Evolutionary conservation across 2,329 filamentous ascomycete genomes (phyloP).

Genomic region (Ophiocordyceps camponoti-saundersi): DNA sequence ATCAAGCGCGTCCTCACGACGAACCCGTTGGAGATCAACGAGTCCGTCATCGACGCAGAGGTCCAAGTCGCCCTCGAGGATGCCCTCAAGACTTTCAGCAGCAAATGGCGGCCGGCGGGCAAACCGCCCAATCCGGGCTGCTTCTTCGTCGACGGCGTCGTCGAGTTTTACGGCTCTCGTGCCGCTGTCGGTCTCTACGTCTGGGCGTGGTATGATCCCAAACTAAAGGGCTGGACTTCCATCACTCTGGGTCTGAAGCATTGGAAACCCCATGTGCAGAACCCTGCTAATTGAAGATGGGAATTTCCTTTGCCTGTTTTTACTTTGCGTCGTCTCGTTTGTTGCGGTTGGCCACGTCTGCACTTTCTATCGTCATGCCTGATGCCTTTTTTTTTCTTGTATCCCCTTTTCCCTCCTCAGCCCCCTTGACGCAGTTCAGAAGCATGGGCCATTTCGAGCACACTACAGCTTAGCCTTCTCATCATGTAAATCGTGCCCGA

Average conservation of each 20-base stretch:
- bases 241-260: not conserved
- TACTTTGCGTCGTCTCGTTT: not conserved
- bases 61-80: not conserved
- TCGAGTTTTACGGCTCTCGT: constrained; percentile 31
- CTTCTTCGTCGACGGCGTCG: constrained; percentile 33
- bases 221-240: constrained; percentile 23
- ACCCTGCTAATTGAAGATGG: not conserved
- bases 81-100: constrained; percentile 14
- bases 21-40: not conserved
- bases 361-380: not conserved
- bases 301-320: not conserved
- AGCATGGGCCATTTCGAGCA: not conserved
- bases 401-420: not conserved
- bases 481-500: not conserved
- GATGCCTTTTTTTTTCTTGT: not conserved
- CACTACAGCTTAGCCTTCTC: not conserved
- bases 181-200: constrained; percentile 33
- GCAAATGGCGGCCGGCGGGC: constrained; percentile 28
- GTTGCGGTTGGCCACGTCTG: not conserved
- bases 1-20: too few relatives aligned
- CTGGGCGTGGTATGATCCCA: constrained; percentile 36
- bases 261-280: not conserved
- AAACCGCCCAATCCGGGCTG: constrained; percentile 30
- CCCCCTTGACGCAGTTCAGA: not conserved
- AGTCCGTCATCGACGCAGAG: not conserved